Evolutionary conservation across 805 yeast species (phyloP), one percentile per base, ranked within the genome.

Genomic region (Henningerozyma blattae): DNA sequence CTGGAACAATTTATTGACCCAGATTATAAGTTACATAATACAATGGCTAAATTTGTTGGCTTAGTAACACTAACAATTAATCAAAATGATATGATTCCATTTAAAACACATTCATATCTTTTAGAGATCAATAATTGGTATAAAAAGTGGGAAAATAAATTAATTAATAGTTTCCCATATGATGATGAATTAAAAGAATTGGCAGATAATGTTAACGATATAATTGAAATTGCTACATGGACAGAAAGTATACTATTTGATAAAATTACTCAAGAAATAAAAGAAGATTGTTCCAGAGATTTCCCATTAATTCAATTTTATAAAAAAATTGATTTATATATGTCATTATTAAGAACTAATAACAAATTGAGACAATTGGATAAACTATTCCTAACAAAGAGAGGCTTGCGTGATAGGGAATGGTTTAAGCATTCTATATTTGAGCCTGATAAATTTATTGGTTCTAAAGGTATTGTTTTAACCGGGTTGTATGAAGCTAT

Each of bases 231-330:
- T 19, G 13, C 39, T 15, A 31, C 41, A 5, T 19, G 31, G 19
- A 33, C 33, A 5, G 44, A 48, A 1, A 57, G 80, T 1, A 34
- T 37, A 0, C 37, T 43, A 2, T 77, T 70, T 44, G 87, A 81
- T 44, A 46, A 43, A 3, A 64, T 65, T 39, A 65, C 68, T 15
- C 46, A 47, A 3, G 50, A 61, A 2, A 61, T 83, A 18, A 75
- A 72, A 41, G 55, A 58, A 2, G 64, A 68, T 22, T 70, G 76
- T 35, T 55, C 65, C 1, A 59, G 66, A 28, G 96, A 84, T 45
- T 79, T 70, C 45, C 86, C 95, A 1, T 80, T 94, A 86, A 84
- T 77, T 60, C 63, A 68, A 41, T 58, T 68, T 34, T 67, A 64
- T 42, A 68, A 64, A 42, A 84, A 84, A 53, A 48, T 82, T 25